Evolutionary conservation across 139 green algal species (phyloP).

Genomic region (Volvox africanus): DNA sequence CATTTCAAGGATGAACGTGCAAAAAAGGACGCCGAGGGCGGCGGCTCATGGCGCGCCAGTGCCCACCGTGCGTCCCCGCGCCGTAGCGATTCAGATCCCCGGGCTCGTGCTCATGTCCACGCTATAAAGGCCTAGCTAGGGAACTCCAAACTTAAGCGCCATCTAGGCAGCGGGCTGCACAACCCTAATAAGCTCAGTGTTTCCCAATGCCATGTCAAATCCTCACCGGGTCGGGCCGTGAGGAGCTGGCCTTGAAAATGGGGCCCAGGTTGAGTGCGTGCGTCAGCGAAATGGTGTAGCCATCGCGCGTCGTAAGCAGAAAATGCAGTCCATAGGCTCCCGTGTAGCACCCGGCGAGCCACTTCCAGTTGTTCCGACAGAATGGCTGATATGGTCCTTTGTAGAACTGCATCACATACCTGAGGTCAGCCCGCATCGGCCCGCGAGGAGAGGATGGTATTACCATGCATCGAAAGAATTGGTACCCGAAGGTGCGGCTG

Average conservation of each 20-base stretch:
- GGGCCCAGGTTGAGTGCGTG: conserved; percentile 47
- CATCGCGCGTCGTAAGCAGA: conserved; percentile 52
- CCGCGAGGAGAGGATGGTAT: neutral
- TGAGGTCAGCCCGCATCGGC: neutral
- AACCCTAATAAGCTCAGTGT: too few species aligned
- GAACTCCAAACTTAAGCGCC: too few species aligned
- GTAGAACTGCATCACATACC: conserved; percentile 52
- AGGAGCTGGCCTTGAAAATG: conserved; percentile 45
- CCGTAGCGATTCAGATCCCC: too few species aligned
- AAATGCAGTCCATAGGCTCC: conserved; percentile 46
- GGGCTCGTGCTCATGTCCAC: too few species aligned
- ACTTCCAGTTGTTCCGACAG: conserved; percentile 42
- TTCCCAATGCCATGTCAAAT: neutral
- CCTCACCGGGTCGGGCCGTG: conserved; percentile 41
- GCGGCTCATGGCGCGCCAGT: too few species aligned
- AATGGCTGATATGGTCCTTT: conserved; percentile 39
- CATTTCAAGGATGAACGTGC: too few species aligned
- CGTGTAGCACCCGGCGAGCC: conserved; percentile 31
- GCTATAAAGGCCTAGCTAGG: too few species aligned
- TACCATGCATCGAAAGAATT: too few species aligned
- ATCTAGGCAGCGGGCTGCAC: too few species aligned
- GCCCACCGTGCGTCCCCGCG: too few species aligned
- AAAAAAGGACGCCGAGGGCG: too few species aligned
- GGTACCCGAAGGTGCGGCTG: too few species aligned
- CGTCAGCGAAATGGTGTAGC: conserved; percentile 49